Percentiles rank a stretch among this genome's conserved stretches.
Conservation (phyloP, 1,284 basidiomycete species). For the Ganoderma lucidum region DNA sequence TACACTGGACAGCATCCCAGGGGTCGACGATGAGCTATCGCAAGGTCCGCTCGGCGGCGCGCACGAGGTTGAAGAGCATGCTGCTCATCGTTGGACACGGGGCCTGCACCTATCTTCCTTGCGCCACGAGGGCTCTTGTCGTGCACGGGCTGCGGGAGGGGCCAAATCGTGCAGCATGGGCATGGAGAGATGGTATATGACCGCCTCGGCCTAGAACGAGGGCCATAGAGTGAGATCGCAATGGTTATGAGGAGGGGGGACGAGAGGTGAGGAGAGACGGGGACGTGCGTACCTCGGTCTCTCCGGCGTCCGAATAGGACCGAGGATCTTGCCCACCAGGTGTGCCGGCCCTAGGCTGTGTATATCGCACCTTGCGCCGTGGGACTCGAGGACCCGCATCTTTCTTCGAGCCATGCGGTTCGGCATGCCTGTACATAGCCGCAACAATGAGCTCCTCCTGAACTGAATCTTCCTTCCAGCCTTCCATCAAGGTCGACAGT, state of each 20-base stretch:
- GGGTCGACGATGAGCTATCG: conserved; percentile 93
- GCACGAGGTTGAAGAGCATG: conserved; percentile 62
- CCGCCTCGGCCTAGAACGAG: conserved; percentile 80
- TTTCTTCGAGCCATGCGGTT: too few species aligned
- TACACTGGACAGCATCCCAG: conserved; percentile 95
- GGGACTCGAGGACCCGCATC: too few species aligned
- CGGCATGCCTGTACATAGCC: too few species aligned
- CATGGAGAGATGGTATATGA: conserved; percentile 79
- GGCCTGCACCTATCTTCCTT: conserved; percentile 20
- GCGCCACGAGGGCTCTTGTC: conserved; percentile 67
- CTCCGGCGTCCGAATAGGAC: conserved; percentile 78
- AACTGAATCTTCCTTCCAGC: too few species aligned
- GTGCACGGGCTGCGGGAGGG: conserved; percentile 56
- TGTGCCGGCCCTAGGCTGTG: too few species aligned
- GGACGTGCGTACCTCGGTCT: conserved; percentile 69
- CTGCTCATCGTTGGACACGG: conserved; percentile 14
- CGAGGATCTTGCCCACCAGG: conserved; percentile 84
- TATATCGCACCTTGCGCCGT: too few species aligned
- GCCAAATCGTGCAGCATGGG: too few species aligned
- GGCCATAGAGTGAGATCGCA: not conserved
- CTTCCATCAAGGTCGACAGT: too few species aligned
- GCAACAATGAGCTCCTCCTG: too few species aligned
- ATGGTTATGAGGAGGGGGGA: not conserved
- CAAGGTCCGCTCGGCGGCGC: conserved; percentile 80
- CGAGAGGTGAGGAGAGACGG: not conserved